Evolutionary conservation across 192 early-diverging fungal species (phyloP).

Genomic region (Gaertneriomyces semiglobifer): DNA sequence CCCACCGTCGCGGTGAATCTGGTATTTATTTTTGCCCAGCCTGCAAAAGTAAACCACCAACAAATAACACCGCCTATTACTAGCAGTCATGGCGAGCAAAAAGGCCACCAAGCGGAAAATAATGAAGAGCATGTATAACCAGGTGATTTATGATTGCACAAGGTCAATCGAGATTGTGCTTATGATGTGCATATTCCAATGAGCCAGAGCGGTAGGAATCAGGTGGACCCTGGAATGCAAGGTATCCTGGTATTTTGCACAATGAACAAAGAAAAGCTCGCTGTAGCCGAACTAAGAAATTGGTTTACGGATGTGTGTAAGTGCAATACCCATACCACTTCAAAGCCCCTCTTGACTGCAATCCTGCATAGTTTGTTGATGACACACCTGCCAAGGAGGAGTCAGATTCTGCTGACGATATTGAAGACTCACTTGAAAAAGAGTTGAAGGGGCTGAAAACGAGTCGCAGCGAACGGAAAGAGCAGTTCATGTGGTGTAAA

Average conservation of each 20-base stretch:
- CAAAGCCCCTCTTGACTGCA: too few species aligned
- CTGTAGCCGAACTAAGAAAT: slow-evolving; percentile 27
- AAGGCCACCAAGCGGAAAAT: background rate
- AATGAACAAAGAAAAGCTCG: slow-evolving; percentile 29
- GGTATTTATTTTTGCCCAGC: too few species aligned
- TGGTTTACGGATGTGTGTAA: slow-evolving; percentile 35
- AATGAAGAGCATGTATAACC: slow-evolving; percentile 6
- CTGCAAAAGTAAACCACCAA: too few species aligned
- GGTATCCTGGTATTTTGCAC: slow-evolving; percentile 36
- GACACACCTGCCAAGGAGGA: too few species aligned
- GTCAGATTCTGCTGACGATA: background rate
- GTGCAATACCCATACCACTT: too few species aligned
- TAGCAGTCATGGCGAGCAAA: too few species aligned
- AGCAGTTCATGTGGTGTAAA: slow-evolving; percentile 35
- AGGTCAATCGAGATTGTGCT: background rate
- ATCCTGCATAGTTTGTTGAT: too few species aligned
- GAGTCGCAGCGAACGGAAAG: background rate
- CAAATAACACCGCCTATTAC: too few species aligned
- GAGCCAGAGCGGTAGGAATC: background rate
- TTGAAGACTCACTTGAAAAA: slow-evolving; percentile 32
- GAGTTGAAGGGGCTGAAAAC: slow-evolving; percentile 27
- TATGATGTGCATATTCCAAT: background rate
- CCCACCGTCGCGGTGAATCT: too few species aligned
- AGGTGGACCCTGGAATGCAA: slow-evolving; percentile 42
- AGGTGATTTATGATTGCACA: slow-evolving; percentile 1